phyloP scores from a whole-genome alignment of 2,329 filamentous ascomycete species.

The Trichoderma atroviride region DNA sequence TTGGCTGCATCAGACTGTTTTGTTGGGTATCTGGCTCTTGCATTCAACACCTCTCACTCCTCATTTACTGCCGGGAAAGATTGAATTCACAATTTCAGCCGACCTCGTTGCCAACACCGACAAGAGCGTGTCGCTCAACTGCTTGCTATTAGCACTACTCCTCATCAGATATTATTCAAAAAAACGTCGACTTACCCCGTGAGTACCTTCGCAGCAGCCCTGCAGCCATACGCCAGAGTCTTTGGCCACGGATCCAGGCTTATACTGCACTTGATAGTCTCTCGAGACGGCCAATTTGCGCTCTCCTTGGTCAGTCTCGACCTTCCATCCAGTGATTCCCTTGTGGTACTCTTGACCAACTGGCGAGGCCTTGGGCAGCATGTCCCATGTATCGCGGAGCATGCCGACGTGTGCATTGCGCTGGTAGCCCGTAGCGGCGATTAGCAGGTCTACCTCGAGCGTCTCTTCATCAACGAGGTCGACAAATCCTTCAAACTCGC shows the following conservation, averaged over 20 bases:
- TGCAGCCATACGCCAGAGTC: constrained; percentile 88
- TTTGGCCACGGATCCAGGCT: constrained; percentile 65
- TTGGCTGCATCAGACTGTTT: neutral
- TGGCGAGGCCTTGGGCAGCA: constrained; percentile 61
- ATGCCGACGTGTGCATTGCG: constrained; percentile 78
- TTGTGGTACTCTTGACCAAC: constrained; percentile 37
- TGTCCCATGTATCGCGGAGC: constrained; percentile 64
- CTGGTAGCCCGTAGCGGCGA: constrained; percentile 86
- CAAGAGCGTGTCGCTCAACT: constrained; percentile 80
- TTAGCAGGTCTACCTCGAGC: constrained; percentile 76
- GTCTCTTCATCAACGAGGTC: constrained; percentile 54
- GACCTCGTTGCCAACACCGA: constrained; percentile 76
- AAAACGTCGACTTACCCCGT: constrained; percentile 69
- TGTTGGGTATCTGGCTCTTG: constrained; percentile 12
- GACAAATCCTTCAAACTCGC: constrained; percentile 46
- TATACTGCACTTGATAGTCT: constrained; percentile 78
- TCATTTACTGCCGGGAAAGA: constrained; percentile 55
- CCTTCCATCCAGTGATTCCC: constrained; percentile 47
- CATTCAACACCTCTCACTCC: neutral
- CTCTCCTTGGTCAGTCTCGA: constrained; percentile 43
- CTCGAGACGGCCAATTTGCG: constrained; percentile 68
- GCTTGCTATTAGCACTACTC: constrained; percentile 24
- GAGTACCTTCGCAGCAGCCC: constrained; percentile 89
- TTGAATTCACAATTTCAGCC: constrained; percentile 75
- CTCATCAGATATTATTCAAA: neutral